Conservation (phyloP, 805 yeast species). For the Kuraishia ogatae region DNA sequence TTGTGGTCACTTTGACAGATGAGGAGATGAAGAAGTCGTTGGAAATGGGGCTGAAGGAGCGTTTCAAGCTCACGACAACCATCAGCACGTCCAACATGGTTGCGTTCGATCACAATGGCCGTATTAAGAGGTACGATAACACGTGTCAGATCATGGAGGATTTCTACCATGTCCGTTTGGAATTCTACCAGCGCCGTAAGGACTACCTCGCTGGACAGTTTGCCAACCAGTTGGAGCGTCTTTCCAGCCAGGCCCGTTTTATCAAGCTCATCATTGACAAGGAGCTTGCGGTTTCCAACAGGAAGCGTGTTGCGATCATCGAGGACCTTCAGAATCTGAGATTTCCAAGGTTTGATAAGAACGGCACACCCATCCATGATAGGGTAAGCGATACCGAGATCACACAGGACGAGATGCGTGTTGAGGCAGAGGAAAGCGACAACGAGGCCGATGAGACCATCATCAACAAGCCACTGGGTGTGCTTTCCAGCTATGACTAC, state of each 20-base stretch:
- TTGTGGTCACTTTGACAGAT: conserved; percentile 62
- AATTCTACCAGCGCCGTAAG: conserved; percentile 85
- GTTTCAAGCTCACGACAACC: conserved; percentile 68
- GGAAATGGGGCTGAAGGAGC: conserved; percentile 69
- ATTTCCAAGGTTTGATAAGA: conserved; percentile 71
- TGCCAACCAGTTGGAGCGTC: conserved; percentile 65
- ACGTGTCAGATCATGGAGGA: conserved; percentile 76
- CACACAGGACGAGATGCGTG: conserved; percentile 28
- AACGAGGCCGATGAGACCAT: conserved; percentile 29
- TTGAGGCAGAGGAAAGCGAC: conserved; percentile 33
- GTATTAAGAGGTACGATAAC: conserved; percentile 72
- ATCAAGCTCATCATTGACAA: conserved; percentile 82
- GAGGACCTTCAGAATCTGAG: conserved; percentile 51
- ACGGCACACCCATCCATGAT: conserved; percentile 53
- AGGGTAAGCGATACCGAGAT: conserved; percentile 21
- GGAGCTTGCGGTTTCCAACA: conserved; percentile 63
- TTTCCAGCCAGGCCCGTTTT: conserved; percentile 82
- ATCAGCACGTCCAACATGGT: conserved; percentile 84
- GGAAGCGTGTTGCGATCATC: conserved; percentile 56
- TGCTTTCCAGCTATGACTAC: conserved; percentile 70
- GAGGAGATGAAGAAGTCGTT: conserved; percentile 81
- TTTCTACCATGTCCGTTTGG: conserved; percentile 79
- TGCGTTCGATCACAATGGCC: conserved; percentile 85
- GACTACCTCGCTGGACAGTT: conserved; percentile 64
- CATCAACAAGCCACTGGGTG: conserved; percentile 32